phyloP scores from a whole-genome alignment of 257 asterid genomes.

The Orobanche coerulescens region DNA sequence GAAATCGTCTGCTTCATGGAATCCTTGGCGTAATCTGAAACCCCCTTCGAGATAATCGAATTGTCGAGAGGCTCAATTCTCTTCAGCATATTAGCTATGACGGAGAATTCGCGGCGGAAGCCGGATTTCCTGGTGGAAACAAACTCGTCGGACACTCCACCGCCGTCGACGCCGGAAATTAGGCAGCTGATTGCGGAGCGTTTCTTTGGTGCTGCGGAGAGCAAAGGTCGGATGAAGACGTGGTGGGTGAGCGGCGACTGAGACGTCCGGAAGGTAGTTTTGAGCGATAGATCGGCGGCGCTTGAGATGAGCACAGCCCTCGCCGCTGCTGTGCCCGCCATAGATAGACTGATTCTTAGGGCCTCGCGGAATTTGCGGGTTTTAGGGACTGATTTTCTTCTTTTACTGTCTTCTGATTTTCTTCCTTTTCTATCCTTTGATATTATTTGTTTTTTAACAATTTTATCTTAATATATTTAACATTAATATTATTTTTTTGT shows the following conservation, averaged over 20 bases:
- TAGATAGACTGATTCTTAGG: slow-evolving; percentile 12
- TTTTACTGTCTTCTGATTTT: too few species aligned
- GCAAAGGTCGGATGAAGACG: slow-evolving; percentile 47
- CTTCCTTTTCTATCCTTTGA: too few species aligned
- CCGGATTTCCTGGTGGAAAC: slow-evolving; percentile 77
- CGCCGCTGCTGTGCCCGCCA: slow-evolving; percentile 62
- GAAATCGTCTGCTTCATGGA: slow-evolving; percentile 99
- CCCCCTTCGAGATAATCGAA: slow-evolving; percentile 73
- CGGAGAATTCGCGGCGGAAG: slow-evolving; percentile 77
- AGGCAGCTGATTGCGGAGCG: slow-evolving; percentile 43
- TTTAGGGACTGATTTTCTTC: slow-evolving; percentile 5
- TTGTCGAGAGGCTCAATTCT: slow-evolving; percentile 84
- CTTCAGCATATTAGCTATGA: slow-evolving; percentile 81
- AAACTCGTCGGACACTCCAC: slow-evolving; percentile 93
- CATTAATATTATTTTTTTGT: too few species aligned
- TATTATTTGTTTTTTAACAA: too few species aligned
- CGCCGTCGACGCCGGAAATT: slow-evolving; percentile 88
- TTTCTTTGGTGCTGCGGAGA: slow-evolving; percentile 30
- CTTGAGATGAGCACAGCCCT: slow-evolving; percentile 46
- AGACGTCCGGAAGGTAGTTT: slow-evolving; percentile 27
- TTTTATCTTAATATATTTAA: too few species aligned
- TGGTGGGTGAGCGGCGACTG: slow-evolving; percentile 31
- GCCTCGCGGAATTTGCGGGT: slow-evolving; percentile 28
- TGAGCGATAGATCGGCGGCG: slow-evolving; percentile 45
- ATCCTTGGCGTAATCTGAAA: slow-evolving; percentile 85